Evolutionary conservation across 257 asterid species (phyloP), one percentile per base, ranked within the genome.

Genomic region (Primulina eburnea): DNA sequence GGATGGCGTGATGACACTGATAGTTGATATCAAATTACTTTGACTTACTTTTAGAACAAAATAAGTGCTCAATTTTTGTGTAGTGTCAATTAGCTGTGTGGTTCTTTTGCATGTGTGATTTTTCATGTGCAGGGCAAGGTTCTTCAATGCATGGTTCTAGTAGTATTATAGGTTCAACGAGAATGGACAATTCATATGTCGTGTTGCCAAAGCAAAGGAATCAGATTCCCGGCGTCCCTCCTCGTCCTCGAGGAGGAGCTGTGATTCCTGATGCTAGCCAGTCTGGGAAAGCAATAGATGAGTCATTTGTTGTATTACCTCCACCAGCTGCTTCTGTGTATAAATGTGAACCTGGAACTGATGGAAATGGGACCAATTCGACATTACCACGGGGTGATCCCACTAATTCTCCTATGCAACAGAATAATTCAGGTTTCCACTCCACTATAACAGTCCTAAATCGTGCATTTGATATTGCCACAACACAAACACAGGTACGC

Each of bases 241-340:
- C 93, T 73, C 95, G 90, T 60, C 87, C 89, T 60, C 89, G 88
- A 70, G 81, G 82, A 66, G 95, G 89, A 78, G 73, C 83, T 2
- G 18, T 62, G 75, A 87, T 81, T 43, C 82, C 90, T 52, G 95
- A 86, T 75, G 73, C 80, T 62, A 73, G 82, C 77, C 90, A 82
- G 64, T 83, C 94, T 57, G 95, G 93, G 53, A 94, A 82, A 85
- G 87, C 95, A 61, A 88, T 94, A 81, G 99, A 94, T 60, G 99
- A 91, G 75, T 94, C 99, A 9, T 94, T 94, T 60, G 97, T 94
- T 69, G 97, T 94, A 21, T 76, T 94, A 81, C 99, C 99, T 75
- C 97, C 97, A 29, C 99, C 97, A 24, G 99, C 97, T 52, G 97
- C 99, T 75, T 94, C 97, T 1, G 97, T 94, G 65, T 94, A 94